These are phyloP conservation scores for Botrytis aclada DNA, from an alignment of 2,329 filamentous ascomycete genomes.

Conservation along the genomic window DNA sequence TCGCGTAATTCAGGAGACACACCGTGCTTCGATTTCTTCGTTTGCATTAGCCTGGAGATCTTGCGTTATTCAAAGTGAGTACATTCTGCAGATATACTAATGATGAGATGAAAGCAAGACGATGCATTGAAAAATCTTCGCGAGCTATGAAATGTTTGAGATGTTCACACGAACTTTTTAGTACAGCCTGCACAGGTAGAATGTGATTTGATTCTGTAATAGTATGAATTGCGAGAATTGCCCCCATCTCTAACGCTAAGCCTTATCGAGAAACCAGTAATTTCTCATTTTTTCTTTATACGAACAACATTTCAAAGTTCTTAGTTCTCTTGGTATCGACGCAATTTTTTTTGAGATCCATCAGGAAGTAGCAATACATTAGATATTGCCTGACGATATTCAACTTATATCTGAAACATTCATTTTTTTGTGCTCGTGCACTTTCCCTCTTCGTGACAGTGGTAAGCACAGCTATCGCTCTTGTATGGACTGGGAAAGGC, in stretches of 20 bases:
- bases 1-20: neutral
- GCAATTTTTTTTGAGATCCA: neutral
- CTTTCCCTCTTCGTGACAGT: neutral
- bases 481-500: neutral
- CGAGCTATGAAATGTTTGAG: neutral
- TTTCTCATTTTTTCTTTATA: neutral
- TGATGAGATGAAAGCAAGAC: neutral
- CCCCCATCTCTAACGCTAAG: too few species aligned
- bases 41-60: neutral
- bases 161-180: neutral
- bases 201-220: neutral
- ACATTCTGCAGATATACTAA: fast-evolving
- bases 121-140: neutral
- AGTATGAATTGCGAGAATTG: neutral
- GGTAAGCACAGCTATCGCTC: neutral
- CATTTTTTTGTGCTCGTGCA: neutral
- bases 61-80: neutral
- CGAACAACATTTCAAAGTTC: neutral
- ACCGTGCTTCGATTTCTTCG: neutral
- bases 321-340: neutral
- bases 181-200: neutral
- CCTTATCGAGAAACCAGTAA: neutral
- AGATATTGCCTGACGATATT: neutral
- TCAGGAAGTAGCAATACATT: neutral
- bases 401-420: neutral